A percentile compares a stretch with the other conserved stretches of the same genome.
These are phyloP conservation scores for Paraphoma sp. DNA, from an alignment of 2,329 filamentous ascomycete species.

Conservation along the genomic window DNA sequence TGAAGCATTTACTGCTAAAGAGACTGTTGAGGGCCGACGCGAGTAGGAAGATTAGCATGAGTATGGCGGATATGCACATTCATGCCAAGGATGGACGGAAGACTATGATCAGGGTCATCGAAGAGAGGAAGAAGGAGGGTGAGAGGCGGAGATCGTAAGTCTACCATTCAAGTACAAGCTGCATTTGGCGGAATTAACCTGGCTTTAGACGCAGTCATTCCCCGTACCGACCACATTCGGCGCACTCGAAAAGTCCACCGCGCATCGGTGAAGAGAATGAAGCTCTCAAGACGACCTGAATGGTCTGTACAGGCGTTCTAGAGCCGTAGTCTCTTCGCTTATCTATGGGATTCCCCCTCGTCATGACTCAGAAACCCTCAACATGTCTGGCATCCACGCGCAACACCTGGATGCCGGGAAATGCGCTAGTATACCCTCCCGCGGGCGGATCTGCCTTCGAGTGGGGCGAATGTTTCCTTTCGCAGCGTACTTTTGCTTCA, in stretches of 20 bases:
- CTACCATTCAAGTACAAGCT: neutral
- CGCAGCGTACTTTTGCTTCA: neutral
- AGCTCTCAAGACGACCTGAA: slow-evolving; percentile 1
- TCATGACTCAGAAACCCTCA: neutral
- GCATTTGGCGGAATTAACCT: neutral
- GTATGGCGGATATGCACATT: slow-evolving; percentile 82
- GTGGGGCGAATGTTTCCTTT: neutral
- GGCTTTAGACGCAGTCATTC: slow-evolving; percentile 40
- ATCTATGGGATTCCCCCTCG: neutral
- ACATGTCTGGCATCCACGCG: too few species aligned
- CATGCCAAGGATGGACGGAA: slow-evolving; percentile 82
- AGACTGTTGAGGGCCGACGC: slow-evolving; percentile 79
- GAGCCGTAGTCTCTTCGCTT: neutral
- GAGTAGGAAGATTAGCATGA: slow-evolving; percentile 91
- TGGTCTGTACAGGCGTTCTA: neutral
- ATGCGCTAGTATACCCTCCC: too few species aligned
- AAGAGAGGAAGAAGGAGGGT: slow-evolving; percentile 84
- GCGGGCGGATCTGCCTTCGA: too few species aligned
- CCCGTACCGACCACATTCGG: slow-evolving; percentile 38
- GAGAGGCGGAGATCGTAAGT: slow-evolving; percentile 82
- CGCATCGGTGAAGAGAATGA: slow-evolving; percentile 46
- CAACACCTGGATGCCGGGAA: too few species aligned
- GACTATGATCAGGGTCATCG: slow-evolving; percentile 90
- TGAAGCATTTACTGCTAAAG: slow-evolving; percentile 91
- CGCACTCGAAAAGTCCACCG: slow-evolving; percentile 45